Percentiles rank a stretch among this genome's conserved stretches.
phyloP scores from a whole-genome alignment of 2,329 filamentous ascomycete species.

The Nothopassalora personata region DNA sequence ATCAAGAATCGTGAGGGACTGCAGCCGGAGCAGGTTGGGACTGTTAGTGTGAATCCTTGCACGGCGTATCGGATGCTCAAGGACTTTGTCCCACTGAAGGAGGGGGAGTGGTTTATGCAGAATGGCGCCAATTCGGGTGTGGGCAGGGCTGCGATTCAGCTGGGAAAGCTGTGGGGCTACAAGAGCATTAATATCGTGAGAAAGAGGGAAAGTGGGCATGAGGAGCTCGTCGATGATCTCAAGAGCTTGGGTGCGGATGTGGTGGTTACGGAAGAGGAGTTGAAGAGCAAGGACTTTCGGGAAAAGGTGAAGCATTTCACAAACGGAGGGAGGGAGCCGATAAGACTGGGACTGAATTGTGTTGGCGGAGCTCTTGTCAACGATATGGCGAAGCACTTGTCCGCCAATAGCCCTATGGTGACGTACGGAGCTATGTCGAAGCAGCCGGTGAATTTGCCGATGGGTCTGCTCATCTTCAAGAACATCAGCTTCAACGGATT shows the following conservation, averaged over 20 bases:
- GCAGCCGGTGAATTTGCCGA: slow-evolving; percentile 75
- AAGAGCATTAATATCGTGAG: slow-evolving; percentile 87
- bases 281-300: slow-evolving; percentile 58
- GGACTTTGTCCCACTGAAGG: slow-evolving; percentile 62
- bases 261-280: slow-evolving; percentile 58
- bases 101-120: slow-evolving; percentile 93
- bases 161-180: slow-evolving; percentile 79
- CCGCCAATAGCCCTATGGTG: slow-evolving; percentile 66
- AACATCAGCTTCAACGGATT: slow-evolving; percentile 85
- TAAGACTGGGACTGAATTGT: slow-evolving; percentile 83
- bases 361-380: slow-evolving; percentile 84
- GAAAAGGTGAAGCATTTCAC: slow-evolving; percentile 61
- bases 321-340: slow-evolving; percentile 62
- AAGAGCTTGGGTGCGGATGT: slow-evolving; percentile 56
- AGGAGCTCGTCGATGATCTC: slow-evolving; percentile 58
- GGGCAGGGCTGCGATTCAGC: slow-evolving; percentile 83
- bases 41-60: slow-evolving; percentile 86
- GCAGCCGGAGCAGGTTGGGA: slow-evolving; percentile 72
- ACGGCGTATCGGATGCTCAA: slow-evolving; percentile 90
- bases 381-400: slow-evolving; percentile 67
- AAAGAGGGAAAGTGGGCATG: slow-evolving; percentile 63
- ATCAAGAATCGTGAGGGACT: slow-evolving; percentile 67
- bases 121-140: slow-evolving; percentile 96
- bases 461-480: slow-evolving; percentile 87
- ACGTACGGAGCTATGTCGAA: slow-evolving; percentile 95